Evolutionary conservation across 352 stramenopile genomes (phyloP).

Genomic region (Globisporangium mamillatum): DNA sequence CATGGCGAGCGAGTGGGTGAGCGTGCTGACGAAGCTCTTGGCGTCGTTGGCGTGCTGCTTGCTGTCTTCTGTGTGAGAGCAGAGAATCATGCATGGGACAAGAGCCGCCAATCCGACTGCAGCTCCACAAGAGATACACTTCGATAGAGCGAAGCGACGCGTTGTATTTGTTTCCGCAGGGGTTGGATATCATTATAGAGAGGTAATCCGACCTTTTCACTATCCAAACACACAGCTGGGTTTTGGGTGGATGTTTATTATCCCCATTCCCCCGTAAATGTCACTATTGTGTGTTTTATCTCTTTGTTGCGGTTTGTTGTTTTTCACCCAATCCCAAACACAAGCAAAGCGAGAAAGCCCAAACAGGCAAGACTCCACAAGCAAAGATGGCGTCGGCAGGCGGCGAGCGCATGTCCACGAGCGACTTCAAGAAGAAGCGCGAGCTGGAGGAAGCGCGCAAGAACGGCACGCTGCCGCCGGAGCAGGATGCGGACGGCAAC

Average conservation of each 20-base stretch:
- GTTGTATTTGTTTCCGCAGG: no score
- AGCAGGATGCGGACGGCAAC: conserved; percentile 90
- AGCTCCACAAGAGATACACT: no score
- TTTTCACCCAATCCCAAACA: neutral
- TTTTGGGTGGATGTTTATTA: no score
- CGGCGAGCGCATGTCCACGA: conserved; percentile 68
- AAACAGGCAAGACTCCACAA: conserved; percentile 13
- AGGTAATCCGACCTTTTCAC: no score
- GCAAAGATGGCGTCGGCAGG: conserved; percentile 53
- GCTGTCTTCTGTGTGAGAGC: neutral
- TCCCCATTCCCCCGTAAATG: no score
- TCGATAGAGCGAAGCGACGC: no score
- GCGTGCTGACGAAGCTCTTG: neutral
- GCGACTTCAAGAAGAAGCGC: conserved; percentile 86
- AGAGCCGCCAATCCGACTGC: neutral
- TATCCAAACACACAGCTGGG: no score
- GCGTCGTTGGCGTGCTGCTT: neutral
- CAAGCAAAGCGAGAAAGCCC: neutral
- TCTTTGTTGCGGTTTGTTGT: no score
- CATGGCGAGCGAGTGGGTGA: conserved; percentile 19
- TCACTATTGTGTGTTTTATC: no score
- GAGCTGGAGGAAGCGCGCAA: conserved; percentile 90
- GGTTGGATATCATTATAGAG: no score
- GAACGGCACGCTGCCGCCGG: conserved; percentile 82
- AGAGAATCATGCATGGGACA: neutral